Evolutionary conservation across 2,329 filamentous ascomycete species (phyloP).

Genomic region (Nemania abortiva): DNA sequence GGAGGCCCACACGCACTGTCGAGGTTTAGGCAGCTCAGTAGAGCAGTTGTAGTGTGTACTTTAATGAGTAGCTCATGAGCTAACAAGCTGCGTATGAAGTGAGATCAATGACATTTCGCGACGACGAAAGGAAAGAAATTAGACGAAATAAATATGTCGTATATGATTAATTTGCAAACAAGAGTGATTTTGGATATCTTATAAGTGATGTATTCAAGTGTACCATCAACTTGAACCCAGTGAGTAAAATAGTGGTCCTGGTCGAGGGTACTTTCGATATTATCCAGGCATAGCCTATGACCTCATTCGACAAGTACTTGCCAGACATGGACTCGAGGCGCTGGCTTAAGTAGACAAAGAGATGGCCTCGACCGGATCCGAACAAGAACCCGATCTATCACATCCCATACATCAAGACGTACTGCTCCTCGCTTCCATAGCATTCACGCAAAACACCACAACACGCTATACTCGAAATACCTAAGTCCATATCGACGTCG

Average conservation of each 20-base stretch:
- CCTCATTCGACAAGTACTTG: constrained; percentile 29
- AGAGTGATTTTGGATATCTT: background rate
- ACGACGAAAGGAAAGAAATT: background rate
- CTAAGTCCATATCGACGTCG: constrained; percentile 1
- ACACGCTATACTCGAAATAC: constrained; percentile 5
- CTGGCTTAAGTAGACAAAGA: constrained; percentile 8
- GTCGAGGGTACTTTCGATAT: background rate
- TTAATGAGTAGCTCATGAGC: background rate
- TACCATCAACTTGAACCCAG: background rate
- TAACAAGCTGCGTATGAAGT: background rate
- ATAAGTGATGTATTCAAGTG: background rate
- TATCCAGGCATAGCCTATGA: constrained; percentile 23
- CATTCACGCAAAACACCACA: background rate
- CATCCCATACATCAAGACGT: constrained; percentile 4
- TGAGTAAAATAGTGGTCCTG: background rate
- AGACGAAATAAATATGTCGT: background rate
- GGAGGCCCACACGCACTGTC: constrained; percentile 1
- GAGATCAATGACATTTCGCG: background rate
- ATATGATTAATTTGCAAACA: background rate
- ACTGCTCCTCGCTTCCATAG: background rate
- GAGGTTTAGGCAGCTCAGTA: background rate
- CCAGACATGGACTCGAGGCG: constrained; percentile 2
- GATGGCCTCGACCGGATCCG: constrained; percentile 19
- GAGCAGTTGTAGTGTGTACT: background rate
- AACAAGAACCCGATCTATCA: constrained; percentile 13